Evolutionary conservation across 2,329 filamentous ascomycete genomes (phyloP).

Genomic region (Lecanicillium sp.): DNA sequence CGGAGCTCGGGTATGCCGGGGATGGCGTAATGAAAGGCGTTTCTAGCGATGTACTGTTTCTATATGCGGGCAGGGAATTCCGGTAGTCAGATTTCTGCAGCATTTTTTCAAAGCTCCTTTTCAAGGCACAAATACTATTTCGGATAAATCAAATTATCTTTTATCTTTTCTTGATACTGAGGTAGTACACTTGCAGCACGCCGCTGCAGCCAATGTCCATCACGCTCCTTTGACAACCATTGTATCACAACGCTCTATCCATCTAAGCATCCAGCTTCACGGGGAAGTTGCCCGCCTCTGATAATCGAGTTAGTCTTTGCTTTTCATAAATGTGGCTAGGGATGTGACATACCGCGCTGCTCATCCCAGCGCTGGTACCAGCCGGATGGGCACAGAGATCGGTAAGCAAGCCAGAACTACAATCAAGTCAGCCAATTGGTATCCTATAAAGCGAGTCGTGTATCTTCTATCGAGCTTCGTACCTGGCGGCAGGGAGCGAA

Average conservation of each 20-base stretch:
- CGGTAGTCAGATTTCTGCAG: too few species aligned
- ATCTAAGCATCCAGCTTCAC: conserved; percentile 53
- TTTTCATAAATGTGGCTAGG: conserved; percentile 1
- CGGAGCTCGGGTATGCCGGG: too few species aligned
- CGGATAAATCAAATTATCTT: conserved; percentile 10
- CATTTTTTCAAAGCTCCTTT: too few species aligned
- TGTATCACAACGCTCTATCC: conserved; percentile 9
- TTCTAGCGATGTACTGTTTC: conserved; percentile 2
- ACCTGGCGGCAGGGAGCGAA: conserved; percentile 97
- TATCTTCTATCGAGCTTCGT: too few species aligned
- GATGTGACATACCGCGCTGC: conserved; percentile 69
- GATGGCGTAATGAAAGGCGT: not conserved
- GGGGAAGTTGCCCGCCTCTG: conserved; percentile 63
- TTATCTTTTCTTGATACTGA: conserved; percentile 21
- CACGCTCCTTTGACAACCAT: conserved; percentile 15
- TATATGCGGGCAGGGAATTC: too few species aligned
- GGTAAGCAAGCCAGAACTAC: conserved; percentile 94
- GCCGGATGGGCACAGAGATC: conserved; percentile 90
- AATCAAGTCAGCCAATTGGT: not conserved
- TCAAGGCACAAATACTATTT: too few species aligned
- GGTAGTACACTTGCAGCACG: conserved; percentile 30
- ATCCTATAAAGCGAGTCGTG: too few species aligned
- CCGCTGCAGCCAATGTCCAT: conserved; percentile 23
- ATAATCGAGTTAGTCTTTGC: conserved; percentile 20
- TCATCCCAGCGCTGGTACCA: conserved; percentile 97